A percentile compares a stretch with the other conserved stretches of the same genome.
phyloP scores from a whole-genome alignment of 2,329 filamentous ascomycete genomes.

The Malbranchea cinnamomea region DNA sequence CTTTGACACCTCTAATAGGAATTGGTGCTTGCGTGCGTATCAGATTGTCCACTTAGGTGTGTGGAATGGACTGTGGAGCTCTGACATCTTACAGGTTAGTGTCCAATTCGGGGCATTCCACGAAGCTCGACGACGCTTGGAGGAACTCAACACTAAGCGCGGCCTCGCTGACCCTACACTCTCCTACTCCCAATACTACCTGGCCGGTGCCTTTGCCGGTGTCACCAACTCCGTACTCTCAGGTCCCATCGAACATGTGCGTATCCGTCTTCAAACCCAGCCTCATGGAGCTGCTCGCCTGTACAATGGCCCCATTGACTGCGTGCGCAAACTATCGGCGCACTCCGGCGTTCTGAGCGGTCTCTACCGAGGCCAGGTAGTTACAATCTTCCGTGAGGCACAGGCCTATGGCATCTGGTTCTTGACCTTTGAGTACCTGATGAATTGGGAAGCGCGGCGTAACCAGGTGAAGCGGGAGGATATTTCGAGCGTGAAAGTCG shows the following conservation, averaged over 20 bases:
- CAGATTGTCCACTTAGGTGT: too few relatives aligned
- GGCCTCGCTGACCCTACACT: slow-evolving; percentile 35
- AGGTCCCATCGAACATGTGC: slow-evolving; percentile 87
- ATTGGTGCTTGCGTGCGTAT: slow-evolving; percentile 80
- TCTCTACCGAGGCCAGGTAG: slow-evolving; percentile 73
- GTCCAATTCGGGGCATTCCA: slow-evolving; percentile 98
- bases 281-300: slow-evolving; percentile 68
- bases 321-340: slow-evolving; percentile 65
- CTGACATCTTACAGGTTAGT: slow-evolving; percentile 39
- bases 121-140: slow-evolving; percentile 72
- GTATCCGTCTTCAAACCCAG: slow-evolving; percentile 91
- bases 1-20: slow-evolving; percentile 81
- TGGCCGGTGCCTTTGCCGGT: slow-evolving; percentile 81
- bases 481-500: slow-evolving; percentile 71
- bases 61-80: slow-evolving; percentile 5
- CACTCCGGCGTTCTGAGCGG: slow-evolving; percentile 55
- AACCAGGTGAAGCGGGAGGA: slow-evolving; percentile 63
- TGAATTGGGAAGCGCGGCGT: slow-evolving; percentile 73
- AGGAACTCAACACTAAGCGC: slow-evolving; percentile 50
- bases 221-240: slow-evolving; percentile 80
- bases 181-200: slow-evolving; percentile 75
- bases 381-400: slow-evolving; percentile 77
- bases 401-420: slow-evolving; percentile 97
- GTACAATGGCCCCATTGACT: slow-evolving; percentile 77
- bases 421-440: slow-evolving; percentile 84